Conservation (phyloP, 306 rosid genomes). For the Ammopiptanthus mongolicus region DNA sequence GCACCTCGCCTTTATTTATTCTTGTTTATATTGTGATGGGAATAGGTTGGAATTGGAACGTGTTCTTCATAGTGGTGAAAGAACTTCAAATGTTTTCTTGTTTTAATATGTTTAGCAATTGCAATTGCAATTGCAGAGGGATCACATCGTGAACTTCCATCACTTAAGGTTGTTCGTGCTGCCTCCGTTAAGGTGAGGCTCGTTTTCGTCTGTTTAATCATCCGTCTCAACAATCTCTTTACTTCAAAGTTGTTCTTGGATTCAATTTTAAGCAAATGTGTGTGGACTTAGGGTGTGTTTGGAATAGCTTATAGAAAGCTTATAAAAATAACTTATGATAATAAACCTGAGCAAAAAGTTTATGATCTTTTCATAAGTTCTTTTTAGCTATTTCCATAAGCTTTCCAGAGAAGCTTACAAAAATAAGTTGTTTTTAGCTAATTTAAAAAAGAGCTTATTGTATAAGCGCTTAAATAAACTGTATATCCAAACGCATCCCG, state of each 20-base stretch:
- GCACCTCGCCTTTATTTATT: not conserved
- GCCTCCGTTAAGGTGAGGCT: constrained; percentile 64
- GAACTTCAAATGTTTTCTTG: not conserved
- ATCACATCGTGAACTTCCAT: constrained; percentile 92
- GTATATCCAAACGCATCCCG: too few species aligned
- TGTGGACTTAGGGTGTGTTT: not conserved
- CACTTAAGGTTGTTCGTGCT: constrained; percentile 62
- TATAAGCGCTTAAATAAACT: too few species aligned
- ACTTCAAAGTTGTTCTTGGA: not conserved
- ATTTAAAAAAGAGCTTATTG: too few species aligned
- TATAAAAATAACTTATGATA: too few species aligned
- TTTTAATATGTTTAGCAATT: not conserved
- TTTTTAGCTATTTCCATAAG: too few species aligned
- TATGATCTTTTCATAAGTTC: too few species aligned
- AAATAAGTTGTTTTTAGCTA: too few species aligned
- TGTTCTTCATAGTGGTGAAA: not conserved
- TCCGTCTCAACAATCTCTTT: not conserved
- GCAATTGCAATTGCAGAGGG: constrained; percentile 56
- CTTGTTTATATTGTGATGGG: not conserved
- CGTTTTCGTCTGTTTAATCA: constrained; percentile 6
- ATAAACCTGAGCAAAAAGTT: too few species aligned
- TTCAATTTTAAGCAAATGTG: not conserved
- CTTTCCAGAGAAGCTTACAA: too few species aligned
- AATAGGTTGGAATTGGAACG: not conserved
- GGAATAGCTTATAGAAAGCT: too few species aligned